Evolutionary conservation across 495 filamentous ascomycete genomes (phyloP).

Genomic region (Neurospora sp.): DNA sequence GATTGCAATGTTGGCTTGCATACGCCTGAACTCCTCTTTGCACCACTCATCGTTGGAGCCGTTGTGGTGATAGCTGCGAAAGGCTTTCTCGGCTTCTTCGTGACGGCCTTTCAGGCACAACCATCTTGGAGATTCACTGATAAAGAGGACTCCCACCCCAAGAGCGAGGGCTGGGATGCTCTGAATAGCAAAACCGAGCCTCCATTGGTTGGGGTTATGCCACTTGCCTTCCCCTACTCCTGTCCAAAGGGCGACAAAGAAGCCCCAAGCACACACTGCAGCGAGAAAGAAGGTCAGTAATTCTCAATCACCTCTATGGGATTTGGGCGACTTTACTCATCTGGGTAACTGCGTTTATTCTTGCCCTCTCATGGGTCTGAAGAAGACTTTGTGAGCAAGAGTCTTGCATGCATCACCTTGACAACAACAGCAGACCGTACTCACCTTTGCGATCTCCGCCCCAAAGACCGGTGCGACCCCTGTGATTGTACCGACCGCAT

Average conservation of each 20-base stretch:
- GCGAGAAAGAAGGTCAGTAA: conserved; percentile 2
- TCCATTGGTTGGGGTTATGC: conserved; percentile 36
- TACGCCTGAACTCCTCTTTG: conserved; percentile 36
- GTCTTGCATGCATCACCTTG: conserved; percentile 21
- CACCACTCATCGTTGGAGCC: conserved; percentile 37
- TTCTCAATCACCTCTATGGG: not conserved
- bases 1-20: conserved; percentile 33
- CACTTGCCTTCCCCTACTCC: conserved; percentile 31
- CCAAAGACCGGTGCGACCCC: conserved; percentile 39
- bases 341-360: conserved; percentile 36
- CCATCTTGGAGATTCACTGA: conserved; percentile 49
- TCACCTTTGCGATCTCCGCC: conserved; percentile 29
- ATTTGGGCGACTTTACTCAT: conserved; percentile 7
- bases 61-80: conserved; percentile 34
- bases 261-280: conserved; percentile 46
- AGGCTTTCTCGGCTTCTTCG: conserved; percentile 31
- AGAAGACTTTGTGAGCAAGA: conserved; percentile 15
- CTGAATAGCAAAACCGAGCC: conserved; percentile 47
- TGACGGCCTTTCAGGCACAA: conserved; percentile 41
- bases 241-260: conserved; percentile 34
- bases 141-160: conserved; percentile 37
- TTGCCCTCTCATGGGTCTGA: conserved; percentile 40
- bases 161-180: conserved; percentile 41
- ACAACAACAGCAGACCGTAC: conserved; percentile 14
- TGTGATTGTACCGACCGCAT: conserved; percentile 42